Base-by-base conservation (phyloP, 176 grass and related monocot species). In the Oryza glumipatula region DNA sequence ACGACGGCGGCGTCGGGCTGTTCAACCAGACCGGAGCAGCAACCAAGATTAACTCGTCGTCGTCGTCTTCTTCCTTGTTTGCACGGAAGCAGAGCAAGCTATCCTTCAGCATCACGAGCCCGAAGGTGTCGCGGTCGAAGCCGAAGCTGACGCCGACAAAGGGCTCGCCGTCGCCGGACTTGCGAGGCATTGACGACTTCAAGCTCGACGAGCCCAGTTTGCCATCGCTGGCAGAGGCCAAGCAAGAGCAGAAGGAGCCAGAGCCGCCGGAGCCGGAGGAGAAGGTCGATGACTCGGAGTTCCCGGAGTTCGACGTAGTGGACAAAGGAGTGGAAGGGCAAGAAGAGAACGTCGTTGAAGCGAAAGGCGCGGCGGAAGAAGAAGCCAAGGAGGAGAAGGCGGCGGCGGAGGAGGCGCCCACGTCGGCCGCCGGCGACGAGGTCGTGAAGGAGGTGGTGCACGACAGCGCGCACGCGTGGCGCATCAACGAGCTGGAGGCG, bases 371-470 rank as follows among this genome's bases (percentile, higher is more conserved):
- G 44, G 63, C 19, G 6, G 76, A 86, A 7, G 65, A 73, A 38
- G 81, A 56, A 67, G 41, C 46, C 26, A 54, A 52, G 64, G 44
- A 70, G 22, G 39, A 65, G 60, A 81, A 65, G 56, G 70, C 73
- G 15, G 70, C 73, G 15, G 65, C 77, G n/a, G 88, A 82, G 24
- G 72, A 75, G 11, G 58, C 38, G 38, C 38, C 70, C 9, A 64
- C 83, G 5, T 47, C 41, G 9, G 81, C 75, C 6, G 82, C 36
- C 24, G 81, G 88, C 28, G 94, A 88, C 7, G 96, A 99, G 87
- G 91, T 99, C 36, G 91, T 99, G 61, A 96, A 99, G 85, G 91
- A 96, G 89, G 90, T 96, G 14, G 93, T 99, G 77, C 75, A 86
- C 70, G 93, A 94, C 84, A 94, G 81, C 51, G 89, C 89, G 24